Evolutionary conservation across 371 early-diverging fungal species (phyloP), one percentile per base, ranked within the genome.

Genomic region (Mortierella sp.): DNA sequence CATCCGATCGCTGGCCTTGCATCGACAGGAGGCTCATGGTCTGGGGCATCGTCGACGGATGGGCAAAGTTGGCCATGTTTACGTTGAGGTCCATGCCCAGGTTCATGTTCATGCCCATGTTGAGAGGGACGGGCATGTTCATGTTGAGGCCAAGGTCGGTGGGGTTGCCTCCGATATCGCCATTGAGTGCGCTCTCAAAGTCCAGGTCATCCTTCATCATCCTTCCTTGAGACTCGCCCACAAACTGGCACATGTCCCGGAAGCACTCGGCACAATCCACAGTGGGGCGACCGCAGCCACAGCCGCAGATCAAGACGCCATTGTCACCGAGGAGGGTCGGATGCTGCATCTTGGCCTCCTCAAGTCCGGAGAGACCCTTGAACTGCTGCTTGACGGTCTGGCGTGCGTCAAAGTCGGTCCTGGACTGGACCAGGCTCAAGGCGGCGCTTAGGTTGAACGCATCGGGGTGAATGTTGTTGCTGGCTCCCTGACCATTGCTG

Each of bases 281-380:
- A 3, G 88, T 85, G 1, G 89, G 89, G 64, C 91, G 91, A 48
- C 86, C 75, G 74, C 92, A 91, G 2, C 92, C 92, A 66, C 92
- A 92, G 48, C 88, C 89, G 66, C 92, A 91, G 16, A 87, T 76
- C 73, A 87, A 64, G 34, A 88, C 89, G 11, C 91, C 90, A 71
- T 90, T 87, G 0, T 77, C 86, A 53, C 89, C 88, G 4, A 90
- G 71, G 26, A 81, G 66, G 1, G 79, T 77, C 0, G 80, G 79
- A 39, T 84, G 77, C 47, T 85, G 80, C 80, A 80, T 81, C 68
- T 77, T 74, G 47, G 72, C 74, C 6, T 73, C 40, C 8, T 76
- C 76, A 34, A 77, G 24, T 19, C 80, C 73, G 41, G 75, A 45
- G 39, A 72, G 70, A 14, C 68, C 66, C 40, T 40, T 76, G 37